Evolutionary conservation across 1,139 yeast species (phyloP), one percentile per base, ranked within the genome.

Genomic region (Scheffersomyces lignicola): DNA sequence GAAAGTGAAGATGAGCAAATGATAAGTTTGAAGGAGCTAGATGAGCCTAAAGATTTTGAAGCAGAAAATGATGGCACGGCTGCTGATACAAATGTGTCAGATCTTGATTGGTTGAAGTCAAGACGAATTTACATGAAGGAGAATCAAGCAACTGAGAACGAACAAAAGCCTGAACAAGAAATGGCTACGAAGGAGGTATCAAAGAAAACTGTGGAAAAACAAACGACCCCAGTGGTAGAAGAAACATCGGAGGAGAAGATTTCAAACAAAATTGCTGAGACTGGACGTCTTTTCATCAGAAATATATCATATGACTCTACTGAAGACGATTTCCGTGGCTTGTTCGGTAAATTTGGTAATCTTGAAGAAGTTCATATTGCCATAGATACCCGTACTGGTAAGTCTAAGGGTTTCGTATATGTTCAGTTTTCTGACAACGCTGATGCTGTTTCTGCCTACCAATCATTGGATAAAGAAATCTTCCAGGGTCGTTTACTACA

Each of bases 401-500:
- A 82, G 50, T 83, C 96, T 1, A 92, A 92, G 59, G 99, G 99
- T 1, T 88, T 88, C 59, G 96, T 95, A 0, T 90, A 90, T 51
- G 73, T 89, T 8, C 82, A 83, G 55, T 92, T 85, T 56, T 62
- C 59, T 17, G 67, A 77, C 42, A 70, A 83, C 8, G 74, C 73
- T 10, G 83, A 83, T 51, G 98, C 98, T 0, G 78, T 83, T 1
- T 55, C 65, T 20, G 97, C 97, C 0, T 90, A 69, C 55, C 62
- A 73, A 33, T 75, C 73, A 8, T 66, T 90, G 37, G 98, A 92
- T 58, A 89, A 89, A 52, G 83, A 86, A 51, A 84, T 88, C 54
- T 92, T 87, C 67, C 97, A 92, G 62, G 98, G 99, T 36, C 79
- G 99, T 48, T 70, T 94, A 37, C 64, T 92, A 36, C 98, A 92